phyloP scores from a whole-genome alignment of 305 asterid genomes.

The Fraxinus greggii region DNA sequence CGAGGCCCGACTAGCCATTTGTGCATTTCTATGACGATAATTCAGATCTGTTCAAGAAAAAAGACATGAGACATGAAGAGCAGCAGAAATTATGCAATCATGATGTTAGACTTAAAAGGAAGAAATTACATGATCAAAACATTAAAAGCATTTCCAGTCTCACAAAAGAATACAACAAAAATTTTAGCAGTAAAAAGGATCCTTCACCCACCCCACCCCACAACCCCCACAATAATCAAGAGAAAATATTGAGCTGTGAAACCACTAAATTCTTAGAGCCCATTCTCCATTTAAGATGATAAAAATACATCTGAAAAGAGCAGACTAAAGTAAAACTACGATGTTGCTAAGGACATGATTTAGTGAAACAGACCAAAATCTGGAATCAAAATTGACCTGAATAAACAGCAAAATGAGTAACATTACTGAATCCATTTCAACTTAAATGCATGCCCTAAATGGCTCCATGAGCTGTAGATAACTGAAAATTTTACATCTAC shows the following conservation, averaged over 20 bases:
- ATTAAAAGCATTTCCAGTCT: not conserved
- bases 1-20: slow-evolving; percentile 96
- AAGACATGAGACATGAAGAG: slow-evolving; percentile 20
- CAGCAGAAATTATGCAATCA: not conserved
- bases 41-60: slow-evolving; percentile 62
- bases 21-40: slow-evolving; percentile 96
- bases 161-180: not conserved
- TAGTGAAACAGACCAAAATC: not conserved
- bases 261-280: not conserved
- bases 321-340: not conserved
- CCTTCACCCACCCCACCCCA: too few relatives aligned
- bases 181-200: not conserved
- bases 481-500: slow-evolving; percentile 2
- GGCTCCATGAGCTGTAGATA: slow-evolving; percentile 13
- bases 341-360: not conserved
- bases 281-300: not conserved
- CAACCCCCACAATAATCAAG: not conserved
- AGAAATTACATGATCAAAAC: slow-evolving; percentile 3
- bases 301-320: not conserved
- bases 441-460: slow-evolving; percentile 4
- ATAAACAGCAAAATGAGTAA: slow-evolving; percentile 17
- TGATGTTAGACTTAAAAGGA: not conserved
- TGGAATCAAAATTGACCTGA: slow-evolving; percentile 10
- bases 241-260: not conserved
- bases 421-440: slow-evolving; percentile 1